These are phyloP conservation scores for Debaryomyces singareniensis DNA, from an alignment of 1,139 yeast species.

Conservation along the genomic window DNA sequence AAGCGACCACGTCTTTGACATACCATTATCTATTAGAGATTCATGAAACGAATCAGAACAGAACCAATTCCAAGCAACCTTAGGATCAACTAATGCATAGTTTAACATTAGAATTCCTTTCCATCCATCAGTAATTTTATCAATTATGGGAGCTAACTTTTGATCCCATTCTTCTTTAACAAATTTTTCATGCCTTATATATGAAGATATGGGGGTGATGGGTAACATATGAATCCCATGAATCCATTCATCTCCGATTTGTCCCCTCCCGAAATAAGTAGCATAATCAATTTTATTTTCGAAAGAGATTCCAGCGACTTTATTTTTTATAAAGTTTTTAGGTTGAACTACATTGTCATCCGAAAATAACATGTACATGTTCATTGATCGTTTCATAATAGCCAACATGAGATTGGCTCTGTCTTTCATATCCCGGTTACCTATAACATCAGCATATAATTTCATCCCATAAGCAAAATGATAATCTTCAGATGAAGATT, in stretches of 20 bases:
- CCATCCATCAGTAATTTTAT: constrained; percentile 40
- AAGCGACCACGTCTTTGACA: constrained; percentile 42
- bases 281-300: constrained; percentile 41
- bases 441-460: constrained; percentile 28
- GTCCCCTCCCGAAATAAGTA: constrained; percentile 40
- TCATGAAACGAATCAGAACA: constrained; percentile 33
- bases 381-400: constrained; percentile 35
- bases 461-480: constrained; percentile 41
- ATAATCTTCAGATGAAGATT: constrained; percentile 41
- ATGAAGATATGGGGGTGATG: constrained; percentile 38
- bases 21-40: constrained; percentile 34
- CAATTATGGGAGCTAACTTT: constrained; percentile 24
- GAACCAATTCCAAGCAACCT: constrained; percentile 33
- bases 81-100: constrained; percentile 31
- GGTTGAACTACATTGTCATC: constrained; percentile 38
- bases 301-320: constrained; percentile 41
- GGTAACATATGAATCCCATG: constrained; percentile 47
- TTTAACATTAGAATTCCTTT: constrained; percentile 38
- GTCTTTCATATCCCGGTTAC: constrained; percentile 28
- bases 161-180: constrained; percentile 41
- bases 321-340: constrained; percentile 28
- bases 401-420: constrained; percentile 39
- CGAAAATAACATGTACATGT: constrained; percentile 36
- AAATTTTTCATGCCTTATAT: constrained; percentile 27
- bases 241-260: constrained; percentile 39